A percentile compares a stretch with the other conserved stretches of the same genome.
phyloP scores from a whole-genome alignment of 495 filamentous ascomycete species.

The Talaromyces adpressus region DNA sequence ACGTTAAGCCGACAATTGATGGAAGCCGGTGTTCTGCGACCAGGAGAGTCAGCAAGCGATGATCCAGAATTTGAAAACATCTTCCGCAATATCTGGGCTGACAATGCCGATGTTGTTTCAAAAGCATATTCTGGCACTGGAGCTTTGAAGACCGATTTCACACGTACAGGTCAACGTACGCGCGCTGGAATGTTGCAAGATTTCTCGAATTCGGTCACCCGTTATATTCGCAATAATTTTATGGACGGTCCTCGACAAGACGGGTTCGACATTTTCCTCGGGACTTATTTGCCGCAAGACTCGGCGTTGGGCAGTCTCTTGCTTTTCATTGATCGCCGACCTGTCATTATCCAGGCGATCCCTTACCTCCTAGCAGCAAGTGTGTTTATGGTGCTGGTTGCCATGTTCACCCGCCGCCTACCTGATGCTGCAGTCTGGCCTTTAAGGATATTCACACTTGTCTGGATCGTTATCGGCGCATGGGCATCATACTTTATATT shows the following conservation, averaged over 20 bases:
- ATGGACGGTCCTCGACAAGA: slow-evolving; percentile 88
- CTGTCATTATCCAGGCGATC: slow-evolving; percentile 77
- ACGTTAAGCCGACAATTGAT: slow-evolving; percentile 78
- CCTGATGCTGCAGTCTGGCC: slow-evolving; percentile 69
- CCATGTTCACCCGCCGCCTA: slow-evolving; percentile 58
- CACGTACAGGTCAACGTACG: slow-evolving; percentile 80
- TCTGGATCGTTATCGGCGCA: slow-evolving; percentile 61
- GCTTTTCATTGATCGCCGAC: slow-evolving; percentile 80
- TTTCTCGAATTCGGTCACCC: slow-evolving; percentile 68
- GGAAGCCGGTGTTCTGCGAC: slow-evolving; percentile 67
- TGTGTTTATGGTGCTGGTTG: slow-evolving; percentile 79
- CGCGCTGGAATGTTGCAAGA: slow-evolving; percentile 76
- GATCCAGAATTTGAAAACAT: slow-evolving; percentile 74
- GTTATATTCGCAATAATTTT: slow-evolving; percentile 90
- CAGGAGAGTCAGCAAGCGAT: slow-evolving; percentile 61
- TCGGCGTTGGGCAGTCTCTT: slow-evolving; percentile 54
- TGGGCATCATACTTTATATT: slow-evolving; percentile 71
- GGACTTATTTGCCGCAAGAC: slow-evolving; percentile 66
- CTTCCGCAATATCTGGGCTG: slow-evolving; percentile 95
- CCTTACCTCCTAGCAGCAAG: slow-evolving; percentile 87
- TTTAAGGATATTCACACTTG: slow-evolving; percentile 65
- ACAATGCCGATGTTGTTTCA: slow-evolving; percentile 94
- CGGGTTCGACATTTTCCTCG: slow-evolving; percentile 89
- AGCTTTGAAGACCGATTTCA: slow-evolving; percentile 94
- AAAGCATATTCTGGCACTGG: slow-evolving; percentile 91